Conservation (phyloP, 2,329 filamentous ascomycete genomes). For the Arachnomyces sp. region DNA sequence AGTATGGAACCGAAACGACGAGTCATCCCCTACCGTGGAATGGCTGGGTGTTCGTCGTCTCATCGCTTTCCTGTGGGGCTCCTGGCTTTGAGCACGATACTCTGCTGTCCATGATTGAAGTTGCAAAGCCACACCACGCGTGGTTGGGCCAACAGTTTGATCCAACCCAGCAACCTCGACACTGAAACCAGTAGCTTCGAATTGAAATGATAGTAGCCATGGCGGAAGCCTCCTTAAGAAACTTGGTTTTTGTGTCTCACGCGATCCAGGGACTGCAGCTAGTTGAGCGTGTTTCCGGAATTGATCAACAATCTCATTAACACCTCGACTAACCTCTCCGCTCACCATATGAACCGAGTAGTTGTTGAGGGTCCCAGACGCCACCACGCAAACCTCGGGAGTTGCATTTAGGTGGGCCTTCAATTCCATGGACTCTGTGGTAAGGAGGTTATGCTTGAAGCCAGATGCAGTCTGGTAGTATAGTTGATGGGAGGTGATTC, state of each 20-base stretch:
- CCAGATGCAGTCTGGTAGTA: slow-evolving; percentile 89
- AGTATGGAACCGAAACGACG: slow-evolving; percentile 41
- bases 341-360: slow-evolving; percentile 84
- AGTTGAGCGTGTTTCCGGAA: slow-evolving; percentile 62
- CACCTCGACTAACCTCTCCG: slow-evolving; percentile 82
- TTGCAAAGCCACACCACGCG: slow-evolving; percentile 75
- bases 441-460: slow-evolving; percentile 74
- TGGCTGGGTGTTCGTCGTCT: slow-evolving; percentile 69
- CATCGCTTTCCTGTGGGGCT: slow-evolving; percentile 41
- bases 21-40: slow-evolving; percentile 59
- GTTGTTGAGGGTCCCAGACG: slow-evolving; percentile 71
- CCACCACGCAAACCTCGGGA: slow-evolving; percentile 74
- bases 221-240: slow-evolving; percentile 69
- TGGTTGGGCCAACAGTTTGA: slow-evolving; percentile 68
- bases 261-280: slow-evolving; percentile 47
- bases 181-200: slow-evolving; percentile 83
- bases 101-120: slow-evolving; percentile 81
- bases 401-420: slow-evolving; percentile 77
- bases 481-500: slow-evolving; percentile 76
- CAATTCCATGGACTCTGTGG: slow-evolving; percentile 80
- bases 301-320: slow-evolving; percentile 84
- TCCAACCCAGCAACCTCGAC: slow-evolving; percentile 87
- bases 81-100: slow-evolving; percentile 73
- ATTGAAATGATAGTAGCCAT: slow-evolving; percentile 75
- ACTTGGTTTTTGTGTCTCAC: slow-evolving; percentile 49